Base-by-base conservation (phyloP, 805 yeast species). In the Diddensiella santjacobensis region DNA sequence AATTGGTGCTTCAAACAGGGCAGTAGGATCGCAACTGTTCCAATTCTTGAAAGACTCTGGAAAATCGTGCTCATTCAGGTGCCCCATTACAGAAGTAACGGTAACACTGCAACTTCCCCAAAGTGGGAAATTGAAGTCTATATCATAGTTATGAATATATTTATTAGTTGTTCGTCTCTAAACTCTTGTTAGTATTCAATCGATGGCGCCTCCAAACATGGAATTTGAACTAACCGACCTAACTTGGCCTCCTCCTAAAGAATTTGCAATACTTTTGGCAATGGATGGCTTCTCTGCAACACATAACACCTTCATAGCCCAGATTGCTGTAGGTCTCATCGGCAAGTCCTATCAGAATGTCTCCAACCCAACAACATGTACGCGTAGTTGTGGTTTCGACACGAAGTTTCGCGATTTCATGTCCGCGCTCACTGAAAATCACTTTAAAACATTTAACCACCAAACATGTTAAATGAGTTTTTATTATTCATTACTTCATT, bases 251-350 rank as follows among this genome's bases (percentile, higher is more conserved):
- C 96, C 96, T 15, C 93, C 81, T 2, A 93, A 74, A 1, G 83
- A 82, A 33, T 67, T 64, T 0, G 95, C 77, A 10, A 93, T 89
- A 10, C 87, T 84, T 63, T 83, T 87, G 2, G 97, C 95, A 42
- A 93, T 93, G 1, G 96, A 87, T 48, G 95, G 95, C 68, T 93
- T 93, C 69, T 93, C 99, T 1, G 99, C 99, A 48, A 93, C 96
- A 68, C 97, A 91, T 42, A 93, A 77, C 3, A 93, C 79, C 56
- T 71, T 81, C 93, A 45, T 40, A n/a, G 36, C 31, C 42, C 44
- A 29, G 18, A 24, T n/a, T 4, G 43, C 33, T 33, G 43, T 22
- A 13, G 43, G 31, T 40, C 43, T 22, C 43, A 40, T 40, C 8
- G 4, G n/a, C 31, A n/a, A n/a, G n/a, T n/a, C n/a, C n/a, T n/a